These are phyloP conservation scores for Lactifluus echinatus DNA, from an alignment of 768 basidiomycete genomes.

Conservation along the genomic window DNA sequence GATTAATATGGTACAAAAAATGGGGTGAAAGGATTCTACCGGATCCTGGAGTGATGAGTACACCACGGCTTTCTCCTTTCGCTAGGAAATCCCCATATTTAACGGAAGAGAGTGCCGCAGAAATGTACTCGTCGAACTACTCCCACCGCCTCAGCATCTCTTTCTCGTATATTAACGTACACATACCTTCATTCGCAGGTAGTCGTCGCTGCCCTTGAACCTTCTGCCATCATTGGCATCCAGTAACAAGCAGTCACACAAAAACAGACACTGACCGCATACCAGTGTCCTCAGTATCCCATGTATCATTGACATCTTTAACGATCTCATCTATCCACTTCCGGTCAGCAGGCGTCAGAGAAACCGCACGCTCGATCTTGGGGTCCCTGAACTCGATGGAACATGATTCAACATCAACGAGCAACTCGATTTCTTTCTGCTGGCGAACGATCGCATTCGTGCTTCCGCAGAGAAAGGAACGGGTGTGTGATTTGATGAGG, in stretches of 20 bases:
- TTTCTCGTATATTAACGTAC: not conserved
- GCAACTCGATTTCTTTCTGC: slow-evolving; percentile 82
- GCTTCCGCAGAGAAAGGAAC: slow-evolving; percentile 87
- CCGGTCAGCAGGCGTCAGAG: slow-evolving; percentile 84
- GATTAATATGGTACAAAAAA: not conserved
- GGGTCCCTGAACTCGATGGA: slow-evolving; percentile 81
- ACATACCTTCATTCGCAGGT: slow-evolving; percentile 72
- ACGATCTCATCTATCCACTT: slow-evolving; percentile 98
- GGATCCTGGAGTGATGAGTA: slow-evolving; percentile 60
- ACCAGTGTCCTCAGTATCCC: slow-evolving; percentile 55
- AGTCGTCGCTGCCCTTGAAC: slow-evolving; percentile 96
- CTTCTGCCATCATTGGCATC: slow-evolving; percentile 30
- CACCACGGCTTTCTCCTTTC: slow-evolving; percentile 53
- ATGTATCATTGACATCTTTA: slow-evolving; percentile 74
- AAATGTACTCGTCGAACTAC: slow-evolving; percentile 92
- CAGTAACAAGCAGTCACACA: not conserved
- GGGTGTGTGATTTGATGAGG: slow-evolving; percentile 58
- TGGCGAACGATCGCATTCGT: slow-evolving; percentile 94
- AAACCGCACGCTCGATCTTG: slow-evolving; percentile 65
- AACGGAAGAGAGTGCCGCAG: slow-evolving; percentile 76
- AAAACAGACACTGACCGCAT: slow-evolving; percentile 53
- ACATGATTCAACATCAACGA: slow-evolving; percentile 86
- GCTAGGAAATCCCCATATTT: slow-evolving; percentile 83
- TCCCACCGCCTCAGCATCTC: not conserved
- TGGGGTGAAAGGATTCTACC: slow-evolving; percentile 25